A percentile compares a stretch with the other conserved stretches of the same genome.
phyloP scores from a whole-genome alignment of 768 basidiomycete species.

The Leucogyrophana mollusca region DNA sequence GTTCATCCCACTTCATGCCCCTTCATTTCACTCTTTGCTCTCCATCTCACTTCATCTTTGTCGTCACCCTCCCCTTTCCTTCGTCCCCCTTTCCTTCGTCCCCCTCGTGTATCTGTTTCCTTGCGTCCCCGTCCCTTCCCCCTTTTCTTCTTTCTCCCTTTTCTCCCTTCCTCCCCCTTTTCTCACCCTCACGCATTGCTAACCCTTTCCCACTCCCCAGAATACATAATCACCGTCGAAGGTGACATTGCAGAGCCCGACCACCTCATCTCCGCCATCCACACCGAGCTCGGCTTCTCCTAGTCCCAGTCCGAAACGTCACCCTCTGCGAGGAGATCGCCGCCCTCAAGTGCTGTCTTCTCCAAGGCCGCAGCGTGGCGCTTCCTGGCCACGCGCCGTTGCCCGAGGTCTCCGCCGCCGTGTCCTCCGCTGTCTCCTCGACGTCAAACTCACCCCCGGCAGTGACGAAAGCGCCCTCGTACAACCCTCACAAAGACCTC shows the following conservation, averaged over 20 bases:
- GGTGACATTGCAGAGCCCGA: constrained; percentile 92
- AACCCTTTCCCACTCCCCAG: constrained; percentile 35
- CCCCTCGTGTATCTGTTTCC: too few relatives aligned
- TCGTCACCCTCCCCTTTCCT: not conserved
- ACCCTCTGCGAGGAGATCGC: constrained; percentile 79
- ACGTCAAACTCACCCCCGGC: constrained; percentile 13
- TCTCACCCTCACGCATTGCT: not conserved
- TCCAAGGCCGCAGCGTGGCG: constrained; percentile 58
- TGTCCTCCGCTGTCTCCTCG: constrained; percentile 26
- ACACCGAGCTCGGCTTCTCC: constrained; percentile 75
- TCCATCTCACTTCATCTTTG: too few relatives aligned
- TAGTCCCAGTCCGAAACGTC: constrained; percentile 79
- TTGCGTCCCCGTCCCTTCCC: too few relatives aligned
- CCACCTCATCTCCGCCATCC: constrained; percentile 83
- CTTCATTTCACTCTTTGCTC: too few relatives aligned
- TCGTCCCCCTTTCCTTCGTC: too few relatives aligned
- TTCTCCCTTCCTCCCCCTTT: too few relatives aligned
- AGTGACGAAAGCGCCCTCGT: constrained; percentile 34
- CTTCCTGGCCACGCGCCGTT: constrained; percentile 47
- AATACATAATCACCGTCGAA: constrained; percentile 94
- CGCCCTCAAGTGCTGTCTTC: constrained; percentile 69
- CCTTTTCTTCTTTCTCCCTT: too few relatives aligned
- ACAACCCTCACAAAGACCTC: constrained; percentile 76
- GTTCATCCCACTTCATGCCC: too few relatives aligned
- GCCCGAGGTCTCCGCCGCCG: constrained; percentile 29